Conservation (phyloP, 495 filamentous ascomycete species). For the Physcia stellaris region DNA sequence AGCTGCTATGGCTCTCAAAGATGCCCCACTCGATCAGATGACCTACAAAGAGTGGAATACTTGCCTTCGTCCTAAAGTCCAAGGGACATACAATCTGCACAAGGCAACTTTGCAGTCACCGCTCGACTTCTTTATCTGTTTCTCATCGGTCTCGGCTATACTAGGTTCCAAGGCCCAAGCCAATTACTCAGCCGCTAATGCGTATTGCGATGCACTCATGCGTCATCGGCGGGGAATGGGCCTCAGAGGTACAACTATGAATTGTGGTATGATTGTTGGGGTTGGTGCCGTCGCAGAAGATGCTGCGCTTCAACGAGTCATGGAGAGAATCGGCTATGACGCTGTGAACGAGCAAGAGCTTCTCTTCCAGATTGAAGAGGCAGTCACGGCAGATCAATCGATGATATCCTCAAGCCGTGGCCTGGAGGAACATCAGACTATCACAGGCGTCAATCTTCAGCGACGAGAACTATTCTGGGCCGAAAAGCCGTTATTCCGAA, state of each 20-base stretch:
- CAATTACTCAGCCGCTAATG: conserved; percentile 51
- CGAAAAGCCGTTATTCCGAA: conserved; percentile 11
- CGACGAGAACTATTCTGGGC: conserved; percentile 17
- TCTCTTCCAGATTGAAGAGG: conserved; percentile 20
- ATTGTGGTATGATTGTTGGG: conserved; percentile 16
- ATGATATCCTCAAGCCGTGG: neutral
- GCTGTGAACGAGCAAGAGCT: conserved; percentile 18
- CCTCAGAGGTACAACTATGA: conserved; percentile 13
- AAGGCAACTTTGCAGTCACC: conserved; percentile 1
- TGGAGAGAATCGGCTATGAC: conserved; percentile 14
- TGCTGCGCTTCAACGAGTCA: conserved; percentile 7
- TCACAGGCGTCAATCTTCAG: conserved; percentile 14
- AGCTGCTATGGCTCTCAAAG: conserved; percentile 30
- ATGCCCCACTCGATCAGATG: conserved; percentile 43
- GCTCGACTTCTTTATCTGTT: conserved; percentile 54
- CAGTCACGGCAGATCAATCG: conserved; percentile 6
- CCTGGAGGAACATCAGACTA: conserved; percentile 14
- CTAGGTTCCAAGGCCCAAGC: conserved; percentile 48
- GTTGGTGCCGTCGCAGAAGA: conserved; percentile 14
- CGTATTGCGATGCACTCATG: conserved; percentile 37
- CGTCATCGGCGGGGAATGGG: conserved; percentile 15
- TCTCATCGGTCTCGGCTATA: conserved; percentile 46
- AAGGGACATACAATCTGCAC: conserved; percentile 30
- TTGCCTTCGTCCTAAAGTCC: conserved; percentile 40
- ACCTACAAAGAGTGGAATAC: conserved; percentile 32